Evolutionary conservation across 176 grass and related monocot species (phyloP).

Genomic region (Phoenix dactylifera): DNA sequence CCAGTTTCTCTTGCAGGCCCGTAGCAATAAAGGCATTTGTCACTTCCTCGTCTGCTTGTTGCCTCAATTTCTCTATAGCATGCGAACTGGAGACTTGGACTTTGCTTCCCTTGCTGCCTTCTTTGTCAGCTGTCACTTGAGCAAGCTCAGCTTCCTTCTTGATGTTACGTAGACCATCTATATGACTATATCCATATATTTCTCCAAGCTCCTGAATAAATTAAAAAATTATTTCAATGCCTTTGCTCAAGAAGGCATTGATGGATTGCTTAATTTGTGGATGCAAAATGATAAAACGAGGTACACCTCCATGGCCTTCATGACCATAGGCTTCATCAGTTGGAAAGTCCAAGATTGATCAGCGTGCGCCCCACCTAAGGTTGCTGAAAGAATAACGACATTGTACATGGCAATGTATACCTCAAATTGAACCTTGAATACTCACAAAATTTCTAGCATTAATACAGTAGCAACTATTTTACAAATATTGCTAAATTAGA

Average conservation of each 20-base stretch:
- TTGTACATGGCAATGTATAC: background rate
- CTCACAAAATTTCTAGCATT: no score
- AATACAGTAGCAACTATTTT: no score
- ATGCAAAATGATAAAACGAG: background rate
- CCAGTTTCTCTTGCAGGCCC: constrained; percentile 16
- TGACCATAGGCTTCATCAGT: constrained; percentile 23
- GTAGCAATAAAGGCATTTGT: constrained; percentile 11
- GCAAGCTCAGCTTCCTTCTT: constrained; percentile 14
- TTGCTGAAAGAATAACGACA: constrained; percentile 15
- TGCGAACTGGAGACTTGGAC: background rate
- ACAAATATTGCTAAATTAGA: no score
- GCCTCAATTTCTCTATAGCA: background rate
- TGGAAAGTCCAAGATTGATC: constrained; percentile 30
- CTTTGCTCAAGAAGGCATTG: no score
- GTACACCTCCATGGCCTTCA: constrained; percentile 26
- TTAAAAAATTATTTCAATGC: background rate
- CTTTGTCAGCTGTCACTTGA: constrained; percentile 6
- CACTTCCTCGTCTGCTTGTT: constrained; percentile 20
- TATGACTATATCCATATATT: constrained; percentile 15
- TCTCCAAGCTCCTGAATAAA: constrained; percentile 8
- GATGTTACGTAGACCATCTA: constrained; percentile 9
- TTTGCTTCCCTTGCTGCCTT: constrained; percentile 1
- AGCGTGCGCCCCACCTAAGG: constrained; percentile 36
- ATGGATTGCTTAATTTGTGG: background rate
- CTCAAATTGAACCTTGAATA: no score